Evolutionary conservation across 208 protist species (phyloP).

Genomic region (Zelonia costaricensis): DNA sequence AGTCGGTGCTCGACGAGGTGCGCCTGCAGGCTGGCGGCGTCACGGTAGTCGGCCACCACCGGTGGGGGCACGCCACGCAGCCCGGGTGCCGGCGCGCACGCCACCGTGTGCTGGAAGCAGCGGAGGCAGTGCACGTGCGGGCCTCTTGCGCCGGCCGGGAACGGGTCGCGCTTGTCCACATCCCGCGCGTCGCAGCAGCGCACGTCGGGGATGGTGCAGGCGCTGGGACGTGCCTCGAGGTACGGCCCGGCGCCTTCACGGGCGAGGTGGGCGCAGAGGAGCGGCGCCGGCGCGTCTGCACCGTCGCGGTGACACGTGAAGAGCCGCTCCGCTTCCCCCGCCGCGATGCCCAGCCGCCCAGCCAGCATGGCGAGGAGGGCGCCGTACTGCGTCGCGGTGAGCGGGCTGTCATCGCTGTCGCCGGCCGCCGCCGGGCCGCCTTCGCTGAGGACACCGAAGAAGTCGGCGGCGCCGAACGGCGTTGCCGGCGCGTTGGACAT

Average conservation of each 20-base stretch:
- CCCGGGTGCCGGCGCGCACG: constrained; percentile 2
- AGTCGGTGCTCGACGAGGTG: constrained; percentile 22
- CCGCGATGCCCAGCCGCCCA: constrained; percentile 7
- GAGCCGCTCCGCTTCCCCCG: constrained; percentile 10
- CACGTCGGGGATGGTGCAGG: constrained; percentile 21
- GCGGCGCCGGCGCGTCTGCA: background rate
- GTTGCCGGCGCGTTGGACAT: no score
- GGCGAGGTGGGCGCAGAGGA: constrained; percentile 51
- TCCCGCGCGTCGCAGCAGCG: constrained; percentile 29
- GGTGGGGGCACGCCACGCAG: constrained; percentile 28
- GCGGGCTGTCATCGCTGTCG: constrained; percentile 1
- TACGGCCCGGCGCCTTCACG: constrained; percentile 41
- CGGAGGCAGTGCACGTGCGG: constrained; percentile 56
- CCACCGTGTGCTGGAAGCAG: constrained; percentile 34
- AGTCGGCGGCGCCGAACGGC: no score
- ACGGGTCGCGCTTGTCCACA: constrained; percentile 6
- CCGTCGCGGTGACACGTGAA: constrained; percentile 10
- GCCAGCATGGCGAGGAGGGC: constrained; percentile 31
- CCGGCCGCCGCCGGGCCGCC: constrained; percentile 4
- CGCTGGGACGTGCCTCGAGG: constrained; percentile 1
- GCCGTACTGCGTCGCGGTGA: constrained; percentile 26
- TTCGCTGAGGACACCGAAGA: constrained; percentile 41
- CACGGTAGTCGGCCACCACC: constrained; percentile 30
- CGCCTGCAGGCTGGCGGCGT: constrained; percentile 15
- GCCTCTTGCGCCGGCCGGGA: constrained; percentile 14